Evolutionary conservation across 2,329 filamentous ascomycete genomes (phyloP).

Genomic region (Falciphora oryzae): DNA sequence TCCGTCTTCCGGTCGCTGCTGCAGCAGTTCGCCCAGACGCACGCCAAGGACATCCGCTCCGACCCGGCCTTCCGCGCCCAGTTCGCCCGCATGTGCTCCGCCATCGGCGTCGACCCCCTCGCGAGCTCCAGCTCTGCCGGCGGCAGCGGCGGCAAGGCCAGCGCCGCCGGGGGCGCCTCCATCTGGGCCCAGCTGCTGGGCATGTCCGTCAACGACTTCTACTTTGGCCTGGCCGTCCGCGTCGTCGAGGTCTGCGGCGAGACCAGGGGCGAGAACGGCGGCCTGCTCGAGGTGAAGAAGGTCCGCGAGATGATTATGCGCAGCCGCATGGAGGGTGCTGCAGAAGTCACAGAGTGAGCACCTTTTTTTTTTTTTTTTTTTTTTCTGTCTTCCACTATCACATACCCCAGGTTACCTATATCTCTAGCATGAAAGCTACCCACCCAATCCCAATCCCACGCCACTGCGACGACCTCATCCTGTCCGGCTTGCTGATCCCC

Average conservation of each 20-base stretch:
- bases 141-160: conserved; percentile 31
- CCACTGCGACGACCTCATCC: not conserved
- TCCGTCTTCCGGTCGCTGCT: conserved; percentile 93
- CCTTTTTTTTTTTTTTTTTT: conserved; percentile 10
- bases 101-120: conserved; percentile 92
- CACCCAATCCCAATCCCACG: too few species aligned
- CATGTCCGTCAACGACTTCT: conserved; percentile 92
- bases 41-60: conserved; percentile 92
- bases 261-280: conserved; percentile 86
- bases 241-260: conserved; percentile 89
- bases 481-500: not conserved
- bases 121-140: conserved; percentile 62
- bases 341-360: conserved; percentile 70
- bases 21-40: conserved; percentile 90
- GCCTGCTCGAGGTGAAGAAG: conserved; percentile 79
- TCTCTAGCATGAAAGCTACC: too few species aligned
- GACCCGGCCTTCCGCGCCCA: conserved; percentile 93
- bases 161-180: conserved; percentile 50
- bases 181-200: conserved; percentile 93
- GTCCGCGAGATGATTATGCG: conserved; percentile 69
- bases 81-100: conserved; percentile 97
- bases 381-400: not conserved
- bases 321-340: conserved; percentile 67
- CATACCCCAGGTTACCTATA: not conserved
- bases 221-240: conserved; percentile 93